Percentiles rank a stretch among this genome's conserved stretches.
These are phyloP conservation scores for sunflower (Helianthus annuus) DNA, from an alignment of 129 eudicot species.

Conservation along the genomic window HanXRQr2.0-SUNRISE NC_035446.2:166068275-166068774, in stretches of 20 bases:
- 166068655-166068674: conserved; percentile 37
- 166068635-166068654: neutral
- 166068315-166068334: conserved; percentile 31
- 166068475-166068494: conserved; percentile 16
- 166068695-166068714: neutral
- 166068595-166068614: conserved; percentile 28
- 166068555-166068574: conserved; percentile 26
- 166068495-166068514: conserved; percentile 33
- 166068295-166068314: conserved; percentile 32
- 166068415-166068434: neutral
- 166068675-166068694: conserved; percentile 15
- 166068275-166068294: conserved; percentile 18
- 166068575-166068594: conserved; percentile 41
- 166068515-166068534: conserved; percentile 32
- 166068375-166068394: conserved; percentile 27
- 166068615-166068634: neutral
- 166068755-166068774: conserved; percentile 5
- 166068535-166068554: conserved; percentile 38
- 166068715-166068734: conserved; percentile 39
- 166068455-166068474: conserved; percentile 35
- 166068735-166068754: conserved; percentile 21
- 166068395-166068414: conserved; percentile 36
- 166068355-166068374: conserved; percentile 40
- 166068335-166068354: conserved; percentile 29
- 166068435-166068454: neutral